Conservation (phyloP, 352 stramenopile species). For the Saprolegnia diclina region DNA sequence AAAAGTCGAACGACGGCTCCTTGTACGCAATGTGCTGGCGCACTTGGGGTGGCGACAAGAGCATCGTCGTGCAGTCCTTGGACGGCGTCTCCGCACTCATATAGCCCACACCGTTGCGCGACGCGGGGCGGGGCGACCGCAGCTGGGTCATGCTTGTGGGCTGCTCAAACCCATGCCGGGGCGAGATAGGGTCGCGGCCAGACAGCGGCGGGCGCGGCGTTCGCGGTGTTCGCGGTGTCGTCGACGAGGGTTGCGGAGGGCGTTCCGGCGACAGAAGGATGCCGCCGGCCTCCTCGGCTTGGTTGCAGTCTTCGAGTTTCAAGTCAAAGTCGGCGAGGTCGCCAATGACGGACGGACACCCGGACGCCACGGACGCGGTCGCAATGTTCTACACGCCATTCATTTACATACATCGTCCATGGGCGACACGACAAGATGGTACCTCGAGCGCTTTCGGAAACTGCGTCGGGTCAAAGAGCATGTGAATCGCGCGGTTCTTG, state of each 20-base stretch:
- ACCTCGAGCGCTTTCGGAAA: conserved; percentile 49
- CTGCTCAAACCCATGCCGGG: not conserved
- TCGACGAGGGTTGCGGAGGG: not conserved
- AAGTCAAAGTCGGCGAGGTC: conserved; percentile 62
- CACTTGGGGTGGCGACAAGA: conserved; percentile 23
- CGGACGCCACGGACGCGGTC: conserved; percentile 49
- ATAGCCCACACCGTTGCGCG: conserved; percentile 22
- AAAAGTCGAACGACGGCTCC: conserved; percentile 25
- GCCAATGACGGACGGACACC: conserved; percentile 38
- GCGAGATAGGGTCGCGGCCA: not conserved
- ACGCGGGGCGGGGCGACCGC: conserved; percentile 18
- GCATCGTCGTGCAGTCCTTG: conserved; percentile 20
- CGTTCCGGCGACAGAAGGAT: not conserved
- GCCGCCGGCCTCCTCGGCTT: not conserved
- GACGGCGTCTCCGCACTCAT: conserved; percentile 17
- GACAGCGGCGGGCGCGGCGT: conserved; percentile 7
- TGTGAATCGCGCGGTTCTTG: conserved; percentile 63
- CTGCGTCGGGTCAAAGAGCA: conserved; percentile 63
- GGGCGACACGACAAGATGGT: too few relatives aligned
- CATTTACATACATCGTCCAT: too few relatives aligned
- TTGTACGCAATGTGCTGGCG: conserved; percentile 22
- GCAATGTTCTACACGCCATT: conserved; percentile 34
- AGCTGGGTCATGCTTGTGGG: not conserved
- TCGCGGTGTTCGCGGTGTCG: not conserved
- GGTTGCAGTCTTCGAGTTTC: conserved; percentile 34